These are phyloP conservation scores for Amphichorda felina DNA, from an alignment of 2,329 filamentous ascomycete genomes.

Conservation along the genomic window DNA sequence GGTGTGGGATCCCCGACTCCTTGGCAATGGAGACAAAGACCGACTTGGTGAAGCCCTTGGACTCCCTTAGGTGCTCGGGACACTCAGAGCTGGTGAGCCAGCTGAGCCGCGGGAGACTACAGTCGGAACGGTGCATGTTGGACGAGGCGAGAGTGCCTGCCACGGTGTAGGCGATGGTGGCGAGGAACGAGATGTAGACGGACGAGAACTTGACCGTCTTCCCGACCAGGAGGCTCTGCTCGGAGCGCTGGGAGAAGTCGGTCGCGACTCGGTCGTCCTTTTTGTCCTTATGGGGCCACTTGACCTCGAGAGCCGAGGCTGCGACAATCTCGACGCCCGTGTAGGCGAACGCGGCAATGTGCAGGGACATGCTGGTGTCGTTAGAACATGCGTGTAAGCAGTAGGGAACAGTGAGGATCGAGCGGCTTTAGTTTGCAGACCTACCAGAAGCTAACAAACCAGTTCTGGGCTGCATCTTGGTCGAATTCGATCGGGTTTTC, in stretches of 20 bases:
- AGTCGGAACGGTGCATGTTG: not conserved
- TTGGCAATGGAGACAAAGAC: too few relatives aligned
- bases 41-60: too few relatives aligned
- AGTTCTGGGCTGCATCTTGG: too few relatives aligned
- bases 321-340: not conserved
- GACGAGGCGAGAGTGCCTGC: not conserved
- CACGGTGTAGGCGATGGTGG: not conserved
- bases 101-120: not conserved
- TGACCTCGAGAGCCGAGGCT: not conserved
- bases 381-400: too few relatives aligned
- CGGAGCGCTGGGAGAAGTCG: too few relatives aligned
- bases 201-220: not conserved
- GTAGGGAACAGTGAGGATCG: too few relatives aligned
- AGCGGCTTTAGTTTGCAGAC: too few relatives aligned
- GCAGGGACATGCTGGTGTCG: not conserved
- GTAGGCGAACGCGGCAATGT: not conserved
- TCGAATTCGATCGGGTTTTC: too few relatives aligned
- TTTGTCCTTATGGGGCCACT: not conserved
- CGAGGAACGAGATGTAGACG: conserved; percentile 1
- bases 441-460: too few relatives aligned
- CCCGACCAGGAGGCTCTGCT: not conserved
- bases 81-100: not conserved
- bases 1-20: too few relatives aligned
- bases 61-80: too few relatives aligned
- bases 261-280: not conserved